These are phyloP conservation scores for Pythium apleroticum DNA, from an alignment of 352 stramenopile species.

Conservation along the genomic window DNA sequence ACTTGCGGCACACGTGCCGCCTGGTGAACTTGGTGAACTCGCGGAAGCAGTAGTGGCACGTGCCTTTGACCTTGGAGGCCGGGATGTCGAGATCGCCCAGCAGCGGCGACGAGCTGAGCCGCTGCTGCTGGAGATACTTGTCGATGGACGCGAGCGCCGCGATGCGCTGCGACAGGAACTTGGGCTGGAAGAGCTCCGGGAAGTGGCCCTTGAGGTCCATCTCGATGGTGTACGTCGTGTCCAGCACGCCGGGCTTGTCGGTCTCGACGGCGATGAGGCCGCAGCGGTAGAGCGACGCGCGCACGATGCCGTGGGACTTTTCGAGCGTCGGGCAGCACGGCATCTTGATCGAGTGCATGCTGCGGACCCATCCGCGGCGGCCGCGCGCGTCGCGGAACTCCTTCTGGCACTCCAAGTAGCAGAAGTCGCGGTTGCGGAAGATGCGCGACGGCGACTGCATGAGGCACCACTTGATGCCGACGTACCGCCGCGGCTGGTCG, in stretches of 20 bases:
- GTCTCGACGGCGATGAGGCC: conserved; percentile 79
- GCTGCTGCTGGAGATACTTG: conserved; percentile 76
- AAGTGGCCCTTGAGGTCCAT: conserved; percentile 85
- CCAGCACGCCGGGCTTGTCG: conserved; percentile 64
- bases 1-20: conserved; percentile 74
- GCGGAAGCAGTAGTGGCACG: conserved; percentile 78
- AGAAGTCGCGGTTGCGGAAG: conserved; percentile 76
- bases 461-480: conserved; percentile 82
- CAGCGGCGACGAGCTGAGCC: conserved; percentile 72
- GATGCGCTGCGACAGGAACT: conserved; percentile 68
- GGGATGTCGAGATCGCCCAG: conserved; percentile 77
- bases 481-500: conserved; percentile 69
- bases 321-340: conserved; percentile 46
- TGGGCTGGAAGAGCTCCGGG: conserved; percentile 62
- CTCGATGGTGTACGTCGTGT: conserved; percentile 83
- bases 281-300: conserved; percentile 77
- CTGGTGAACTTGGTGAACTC: conserved; percentile 57
- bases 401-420: conserved; percentile 56
- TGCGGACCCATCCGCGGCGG: conserved; percentile 47
- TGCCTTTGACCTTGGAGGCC: conserved; percentile 31
- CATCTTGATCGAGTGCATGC: conserved; percentile 63
- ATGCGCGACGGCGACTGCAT: conserved; percentile 68
- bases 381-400: conserved; percentile 71
- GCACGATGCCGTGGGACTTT: conserved; percentile 49
- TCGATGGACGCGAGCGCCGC: conserved; percentile 69